Evolutionary conservation across 139 green algal genomes (phyloP).

Genomic region (Nannochloris sp.): DNA sequence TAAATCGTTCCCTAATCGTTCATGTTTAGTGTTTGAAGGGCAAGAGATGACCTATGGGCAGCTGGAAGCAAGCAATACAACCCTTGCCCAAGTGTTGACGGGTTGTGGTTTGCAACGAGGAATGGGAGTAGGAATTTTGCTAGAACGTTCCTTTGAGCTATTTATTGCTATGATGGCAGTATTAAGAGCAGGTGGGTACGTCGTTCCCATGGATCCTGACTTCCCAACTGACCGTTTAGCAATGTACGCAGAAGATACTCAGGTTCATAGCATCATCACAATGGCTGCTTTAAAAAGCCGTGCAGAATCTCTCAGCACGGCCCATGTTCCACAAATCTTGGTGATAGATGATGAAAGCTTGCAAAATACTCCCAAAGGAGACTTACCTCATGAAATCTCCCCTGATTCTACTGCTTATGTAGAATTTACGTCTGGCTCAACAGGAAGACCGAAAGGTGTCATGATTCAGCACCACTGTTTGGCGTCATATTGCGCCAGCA

Average conservation of each 20-base stretch:
- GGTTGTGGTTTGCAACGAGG: constrained; percentile 5
- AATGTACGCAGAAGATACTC: constrained; percentile 34
- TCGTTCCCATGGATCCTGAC: constrained; percentile 37
- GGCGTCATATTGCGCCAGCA: no score
- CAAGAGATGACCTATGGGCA: neutral
- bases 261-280: constrained; percentile 3
- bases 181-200: constrained; percentile 28
- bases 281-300: neutral
- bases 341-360: neutral
- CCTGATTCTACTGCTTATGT: constrained; percentile 33
- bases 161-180: constrained; percentile 31
- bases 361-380: no score
- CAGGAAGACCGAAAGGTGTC: constrained; percentile 53
- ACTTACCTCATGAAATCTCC: neutral
- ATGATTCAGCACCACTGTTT: constrained; percentile 38
- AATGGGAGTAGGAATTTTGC: constrained; percentile 16
- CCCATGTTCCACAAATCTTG: neutral
- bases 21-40: neutral
- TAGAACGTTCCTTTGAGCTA: constrained; percentile 35
- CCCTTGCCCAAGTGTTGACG: neutral
- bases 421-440: constrained; percentile 59
- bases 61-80: neutral
- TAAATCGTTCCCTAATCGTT: neutral
- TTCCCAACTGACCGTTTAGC: constrained; percentile 33
- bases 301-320: no score